Evolutionary conservation across 1,139 yeast species (phyloP).

Genomic region (Yamadazyma siamensis): DNA sequence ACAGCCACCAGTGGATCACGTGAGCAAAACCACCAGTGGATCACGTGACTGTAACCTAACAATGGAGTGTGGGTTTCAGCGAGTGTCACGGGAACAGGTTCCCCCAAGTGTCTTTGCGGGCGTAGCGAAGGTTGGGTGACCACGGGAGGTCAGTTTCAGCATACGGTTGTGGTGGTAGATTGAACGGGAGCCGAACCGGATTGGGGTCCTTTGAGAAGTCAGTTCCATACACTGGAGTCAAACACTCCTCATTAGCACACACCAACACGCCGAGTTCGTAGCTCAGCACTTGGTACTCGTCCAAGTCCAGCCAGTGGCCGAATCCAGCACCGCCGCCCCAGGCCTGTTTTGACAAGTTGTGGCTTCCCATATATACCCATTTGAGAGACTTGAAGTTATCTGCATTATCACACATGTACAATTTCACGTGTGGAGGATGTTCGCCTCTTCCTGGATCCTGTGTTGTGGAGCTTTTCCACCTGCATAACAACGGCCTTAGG

Average conservation of each 20-base stretch:
- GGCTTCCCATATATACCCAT: slow-evolving; percentile 68
- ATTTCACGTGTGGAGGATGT: slow-evolving; percentile 39
- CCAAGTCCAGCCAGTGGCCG: slow-evolving; percentile 13
- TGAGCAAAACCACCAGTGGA: too few relatives aligned
- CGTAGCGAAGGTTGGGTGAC: slow-evolving; percentile 20
- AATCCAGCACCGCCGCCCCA: slow-evolving; percentile 54
- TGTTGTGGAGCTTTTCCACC: slow-evolving; percentile 21
- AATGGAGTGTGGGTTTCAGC: too few relatives aligned
- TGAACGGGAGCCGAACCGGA: slow-evolving; percentile 53
- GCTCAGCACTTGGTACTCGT: slow-evolving; percentile 28
- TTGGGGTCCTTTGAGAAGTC: slow-evolving; percentile 22
- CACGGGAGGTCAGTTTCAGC: slow-evolving; percentile 44
- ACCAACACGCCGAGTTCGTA: slow-evolving; percentile 61
- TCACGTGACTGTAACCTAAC: too few relatives aligned
- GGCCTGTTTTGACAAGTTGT: slow-evolving; percentile 63
- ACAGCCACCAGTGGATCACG: too few relatives aligned
- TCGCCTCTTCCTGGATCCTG: slow-evolving; percentile 25
- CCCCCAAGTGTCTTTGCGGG: too few relatives aligned
- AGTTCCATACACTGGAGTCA: slow-evolving; percentile 30
- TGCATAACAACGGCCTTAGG: slow-evolving; percentile 30
- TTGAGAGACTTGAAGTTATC: slow-evolving; percentile 48
- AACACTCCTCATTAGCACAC: slow-evolving; percentile 13
- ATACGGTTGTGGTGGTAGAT: slow-evolving; percentile 47
- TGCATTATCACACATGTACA: slow-evolving; percentile 41
- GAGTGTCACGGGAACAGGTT: too few relatives aligned